These are phyloP conservation scores for Corymbia calophylla DNA, from an alignment of 441 rosid species.

Conservation along the genomic window DNA sequence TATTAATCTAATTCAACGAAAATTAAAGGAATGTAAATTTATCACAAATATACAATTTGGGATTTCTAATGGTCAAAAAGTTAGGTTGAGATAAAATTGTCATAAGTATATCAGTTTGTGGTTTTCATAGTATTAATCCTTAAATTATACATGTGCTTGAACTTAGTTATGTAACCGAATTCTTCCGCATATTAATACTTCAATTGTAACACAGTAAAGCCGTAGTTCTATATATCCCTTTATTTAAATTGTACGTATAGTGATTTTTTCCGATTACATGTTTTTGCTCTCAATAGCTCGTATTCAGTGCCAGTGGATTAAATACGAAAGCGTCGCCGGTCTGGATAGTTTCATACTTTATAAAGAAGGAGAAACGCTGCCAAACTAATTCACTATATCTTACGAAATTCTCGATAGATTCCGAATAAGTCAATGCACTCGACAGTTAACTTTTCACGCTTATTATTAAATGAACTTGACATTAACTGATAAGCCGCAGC, in stretches of 20 bases:
- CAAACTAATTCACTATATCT: accelerated
- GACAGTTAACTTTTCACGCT: accelerated
- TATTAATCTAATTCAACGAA: too few relatives aligned
- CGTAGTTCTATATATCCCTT: background rate
- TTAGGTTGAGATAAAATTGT: too few relatives aligned
- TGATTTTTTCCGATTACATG: accelerated
- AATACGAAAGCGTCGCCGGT: background rate
- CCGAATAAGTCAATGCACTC: accelerated
- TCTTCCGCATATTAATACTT: background rate
- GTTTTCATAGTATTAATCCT: too few relatives aligned
- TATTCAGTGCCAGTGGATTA: too few relatives aligned
- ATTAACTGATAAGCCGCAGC: too few relatives aligned
- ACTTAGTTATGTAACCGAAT: background rate
- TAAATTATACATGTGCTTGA: background rate
- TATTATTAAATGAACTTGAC: too few relatives aligned
- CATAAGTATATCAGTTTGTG: too few relatives aligned
- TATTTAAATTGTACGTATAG: background rate
- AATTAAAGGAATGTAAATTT: too few relatives aligned
- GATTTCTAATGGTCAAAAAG: too few relatives aligned
- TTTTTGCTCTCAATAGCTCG: background rate
- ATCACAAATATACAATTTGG: too few relatives aligned
- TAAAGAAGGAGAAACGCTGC: background rate
- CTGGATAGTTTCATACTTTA: accelerated
- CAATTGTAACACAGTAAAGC: background rate
- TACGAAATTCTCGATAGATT: background rate